These are phyloP conservation scores for Phoma sp. DNA, from an alignment of 2,329 filamentous ascomycete genomes.

Conservation along the genomic window DNA sequence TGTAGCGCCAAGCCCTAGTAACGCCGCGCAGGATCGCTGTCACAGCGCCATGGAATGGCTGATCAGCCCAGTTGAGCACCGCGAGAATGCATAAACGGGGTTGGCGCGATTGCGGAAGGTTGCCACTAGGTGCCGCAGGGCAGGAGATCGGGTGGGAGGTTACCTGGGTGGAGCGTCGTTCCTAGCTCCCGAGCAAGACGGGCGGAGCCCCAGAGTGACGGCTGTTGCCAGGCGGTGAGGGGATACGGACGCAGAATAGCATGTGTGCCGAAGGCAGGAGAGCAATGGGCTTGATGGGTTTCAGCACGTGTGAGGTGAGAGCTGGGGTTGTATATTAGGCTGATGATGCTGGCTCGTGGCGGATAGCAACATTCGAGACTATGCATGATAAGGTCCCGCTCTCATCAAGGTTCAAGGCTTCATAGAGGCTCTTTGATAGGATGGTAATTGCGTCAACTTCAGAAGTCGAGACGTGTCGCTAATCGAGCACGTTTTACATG, in stretches of 20 bases:
- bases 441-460: background rate
- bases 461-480: background rate
- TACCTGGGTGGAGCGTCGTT: conserved; percentile 9
- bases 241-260: background rate
- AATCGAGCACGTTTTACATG: background rate
- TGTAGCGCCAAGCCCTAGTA: conserved; percentile 17
- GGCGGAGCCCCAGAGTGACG: conserved; percentile 12
- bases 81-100: background rate
- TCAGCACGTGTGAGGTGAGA: background rate
- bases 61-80: conserved; percentile 15
- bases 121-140: conserved; percentile 1
- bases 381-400: background rate
- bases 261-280: conserved; percentile 1
- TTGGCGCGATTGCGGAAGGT: conserved; percentile 3
- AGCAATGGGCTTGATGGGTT: background rate
- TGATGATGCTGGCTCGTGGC: background rate
- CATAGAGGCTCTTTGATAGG: background rate
- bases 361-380: background rate
- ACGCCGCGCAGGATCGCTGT: conserved; percentile 7
- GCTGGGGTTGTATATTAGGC: background rate
- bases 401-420: background rate
- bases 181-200: conserved; percentile 9
- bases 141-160: conserved; percentile 9
- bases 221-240: conserved; percentile 3
- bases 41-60: conserved; percentile 7